Evolutionary conservation across 495 filamentous ascomycete species (phyloP).

Genomic region (Choiromyces venosus): DNA sequence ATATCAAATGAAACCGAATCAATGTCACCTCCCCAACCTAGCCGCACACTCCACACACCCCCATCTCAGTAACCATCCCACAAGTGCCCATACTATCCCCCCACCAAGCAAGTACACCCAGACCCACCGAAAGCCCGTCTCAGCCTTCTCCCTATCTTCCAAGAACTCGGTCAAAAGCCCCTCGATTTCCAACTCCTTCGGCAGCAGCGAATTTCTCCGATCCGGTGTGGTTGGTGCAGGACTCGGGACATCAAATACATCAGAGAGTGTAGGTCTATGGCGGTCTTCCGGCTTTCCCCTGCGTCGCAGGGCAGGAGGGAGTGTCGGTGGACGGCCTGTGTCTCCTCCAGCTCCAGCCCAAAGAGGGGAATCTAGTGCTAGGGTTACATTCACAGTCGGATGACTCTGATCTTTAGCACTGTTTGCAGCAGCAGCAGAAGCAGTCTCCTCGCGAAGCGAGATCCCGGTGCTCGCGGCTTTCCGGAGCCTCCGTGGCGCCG

Average conservation of each 20-base stretch:
- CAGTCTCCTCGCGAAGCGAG: neutral
- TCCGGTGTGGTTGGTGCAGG: neutral
- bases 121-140: constrained; percentile 34
- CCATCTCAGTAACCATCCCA: constrained; percentile 38
- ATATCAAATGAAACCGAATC: constrained; percentile 14
- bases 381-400: neutral
- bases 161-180: constrained; percentile 33
- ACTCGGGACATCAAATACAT: neutral
- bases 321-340: neutral
- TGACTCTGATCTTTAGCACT: neutral
- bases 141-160: constrained; percentile 28
- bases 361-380: neutral
- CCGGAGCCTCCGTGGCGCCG: neutral
- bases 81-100: constrained; percentile 32
- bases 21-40: constrained; percentile 10
- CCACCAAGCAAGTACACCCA: constrained; percentile 36
- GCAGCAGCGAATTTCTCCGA: neutral
- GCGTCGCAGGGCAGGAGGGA: neutral
- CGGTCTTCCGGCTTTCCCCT: neutral
- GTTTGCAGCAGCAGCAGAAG: neutral
- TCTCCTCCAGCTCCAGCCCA: neutral
- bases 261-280: neutral
- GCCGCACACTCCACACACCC: constrained; percentile 31
- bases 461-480: neutral
- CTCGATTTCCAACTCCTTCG: constrained; percentile 28